phyloP scores from a whole-genome alignment of 2,329 filamentous ascomycete species.

The Colletotrichum agaves region DNA sequence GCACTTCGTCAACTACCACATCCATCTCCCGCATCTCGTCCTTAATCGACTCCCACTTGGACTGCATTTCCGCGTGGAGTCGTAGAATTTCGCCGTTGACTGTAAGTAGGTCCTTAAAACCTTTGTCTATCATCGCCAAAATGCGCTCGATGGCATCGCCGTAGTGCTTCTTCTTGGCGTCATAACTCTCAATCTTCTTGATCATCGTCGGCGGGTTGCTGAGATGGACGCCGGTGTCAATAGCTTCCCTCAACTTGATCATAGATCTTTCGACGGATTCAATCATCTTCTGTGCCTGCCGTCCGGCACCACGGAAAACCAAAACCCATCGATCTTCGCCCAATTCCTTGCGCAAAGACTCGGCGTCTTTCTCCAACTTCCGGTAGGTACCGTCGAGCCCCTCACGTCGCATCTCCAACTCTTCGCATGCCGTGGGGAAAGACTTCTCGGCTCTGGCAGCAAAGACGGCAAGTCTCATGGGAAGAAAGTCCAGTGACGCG shows the following conservation, averaged over 20 bases:
- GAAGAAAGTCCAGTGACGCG: constrained; percentile 93
- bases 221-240: constrained; percentile 79
- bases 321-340: constrained; percentile 96
- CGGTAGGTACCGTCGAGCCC: constrained; percentile 87
- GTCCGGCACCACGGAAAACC: constrained; percentile 91
- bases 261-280: constrained; percentile 93
- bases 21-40: constrained; percentile 83
- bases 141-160: constrained; percentile 93
- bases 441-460: constrained; percentile 78
- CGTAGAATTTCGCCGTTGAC: constrained; percentile 95
- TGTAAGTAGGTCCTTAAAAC: constrained; percentile 93
- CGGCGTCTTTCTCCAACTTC: constrained; percentile 89
- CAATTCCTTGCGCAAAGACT: constrained; percentile 87
- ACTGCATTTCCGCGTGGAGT: constrained; percentile 84
- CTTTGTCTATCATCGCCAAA: constrained; percentile 91
- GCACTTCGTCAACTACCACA: constrained; percentile 76
- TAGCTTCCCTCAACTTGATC: constrained; percentile 80
- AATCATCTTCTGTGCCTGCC: constrained; percentile 95
- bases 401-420: constrained; percentile 79
- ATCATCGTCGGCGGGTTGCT: constrained; percentile 75
- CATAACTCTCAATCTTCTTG: constrained; percentile 92
- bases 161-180: constrained; percentile 94
- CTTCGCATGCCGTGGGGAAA: constrained; percentile 92
- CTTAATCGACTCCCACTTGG: constrained; percentile 82
- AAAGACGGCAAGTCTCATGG: constrained; percentile 92